These are phyloP conservation scores for Tuber magnatum DNA, from an alignment of 495 filamentous ascomycete species.

Conservation along the genomic window DNA sequence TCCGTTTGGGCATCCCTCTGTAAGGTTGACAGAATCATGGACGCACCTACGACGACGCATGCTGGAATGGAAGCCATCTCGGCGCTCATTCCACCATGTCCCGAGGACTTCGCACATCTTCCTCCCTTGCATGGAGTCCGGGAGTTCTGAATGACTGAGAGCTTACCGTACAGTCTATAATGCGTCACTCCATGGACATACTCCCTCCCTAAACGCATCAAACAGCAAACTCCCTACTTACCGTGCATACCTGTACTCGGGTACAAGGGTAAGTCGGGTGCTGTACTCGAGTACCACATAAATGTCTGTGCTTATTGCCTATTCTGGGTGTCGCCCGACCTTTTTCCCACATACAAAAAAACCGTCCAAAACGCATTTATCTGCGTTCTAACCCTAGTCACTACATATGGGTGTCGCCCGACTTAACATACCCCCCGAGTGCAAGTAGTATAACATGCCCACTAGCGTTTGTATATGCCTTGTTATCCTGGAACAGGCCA, in stretches of 20 bases:
- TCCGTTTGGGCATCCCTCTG: neutral
- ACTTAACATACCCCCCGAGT: too few species aligned
- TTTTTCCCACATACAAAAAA: too few species aligned
- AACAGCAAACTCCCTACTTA: neutral
- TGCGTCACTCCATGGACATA: neutral
- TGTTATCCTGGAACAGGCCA: neutral
- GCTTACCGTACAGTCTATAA: neutral
- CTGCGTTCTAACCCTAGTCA: too few species aligned
- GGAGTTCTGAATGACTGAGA: neutral
- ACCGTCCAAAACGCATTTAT: too few species aligned
- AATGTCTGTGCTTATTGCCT: too few species aligned
- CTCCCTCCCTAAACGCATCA: neutral
- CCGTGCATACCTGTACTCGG: neutral
- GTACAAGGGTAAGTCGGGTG: too few species aligned
- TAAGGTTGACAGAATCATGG: neutral
- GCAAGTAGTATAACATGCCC: neutral
- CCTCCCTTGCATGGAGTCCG: neutral
- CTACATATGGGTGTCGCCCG: too few species aligned
- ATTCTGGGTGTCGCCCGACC: too few species aligned
- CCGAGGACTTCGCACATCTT: neutral
- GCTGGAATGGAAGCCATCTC: neutral
- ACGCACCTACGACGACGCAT: neutral
- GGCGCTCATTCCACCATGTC: neutral
- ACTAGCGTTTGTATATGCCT: neutral
- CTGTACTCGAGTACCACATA: too few species aligned